Evolutionary conservation across 1,139 yeast species (phyloP).

Genomic region (Blastobotrys elegans): DNA sequence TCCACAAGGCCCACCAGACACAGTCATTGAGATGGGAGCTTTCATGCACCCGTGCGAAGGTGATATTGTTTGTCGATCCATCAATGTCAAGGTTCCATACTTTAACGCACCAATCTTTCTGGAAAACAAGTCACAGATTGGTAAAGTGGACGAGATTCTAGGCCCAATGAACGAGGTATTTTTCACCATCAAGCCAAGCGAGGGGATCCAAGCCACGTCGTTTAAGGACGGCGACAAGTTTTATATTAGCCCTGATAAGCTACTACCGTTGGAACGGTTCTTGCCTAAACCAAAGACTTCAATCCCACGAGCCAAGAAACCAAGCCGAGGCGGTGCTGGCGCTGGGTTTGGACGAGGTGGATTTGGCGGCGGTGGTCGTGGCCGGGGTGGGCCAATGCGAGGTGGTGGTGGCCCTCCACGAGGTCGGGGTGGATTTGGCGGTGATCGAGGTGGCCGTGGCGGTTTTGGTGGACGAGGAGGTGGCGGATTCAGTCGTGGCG

Average conservation of each 20-base stretch:
- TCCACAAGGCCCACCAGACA: constrained; percentile 89
- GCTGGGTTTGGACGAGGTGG: constrained; percentile 34
- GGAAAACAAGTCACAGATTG: constrained; percentile 88
- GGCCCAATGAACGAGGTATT: constrained; percentile 97
- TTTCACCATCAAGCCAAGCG: constrained; percentile 92
- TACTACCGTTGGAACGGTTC: constrained; percentile 92
- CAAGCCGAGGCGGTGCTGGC: constrained; percentile 45
- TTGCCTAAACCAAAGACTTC: constrained; percentile 88
- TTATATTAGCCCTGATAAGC: constrained; percentile 90
- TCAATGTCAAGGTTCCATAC: constrained; percentile 90
- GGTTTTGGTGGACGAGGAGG: constrained; percentile 41
- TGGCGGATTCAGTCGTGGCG: constrained; percentile 33
- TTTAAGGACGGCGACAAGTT: constrained; percentile 96
- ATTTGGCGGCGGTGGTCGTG: constrained; percentile 45
- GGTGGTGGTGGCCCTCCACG: constrained; percentile 41
- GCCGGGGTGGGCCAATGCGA: constrained; percentile 39
- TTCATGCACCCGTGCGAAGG: constrained; percentile 94
- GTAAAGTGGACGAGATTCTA: constrained; percentile 96
- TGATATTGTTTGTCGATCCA: constrained; percentile 93
- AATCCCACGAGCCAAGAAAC: constrained; percentile 67
- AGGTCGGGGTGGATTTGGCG: constrained; percentile 35
- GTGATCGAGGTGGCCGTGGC: constrained; percentile 37
- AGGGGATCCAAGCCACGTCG: constrained; percentile 91
- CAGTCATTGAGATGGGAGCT: constrained; percentile 87
- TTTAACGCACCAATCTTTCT: constrained; percentile 98